Evolutionary conservation across 495 filamentous ascomycete species (phyloP), one percentile per base, ranked within the genome.

Genomic region (Penicillium pancosmium): DNA sequence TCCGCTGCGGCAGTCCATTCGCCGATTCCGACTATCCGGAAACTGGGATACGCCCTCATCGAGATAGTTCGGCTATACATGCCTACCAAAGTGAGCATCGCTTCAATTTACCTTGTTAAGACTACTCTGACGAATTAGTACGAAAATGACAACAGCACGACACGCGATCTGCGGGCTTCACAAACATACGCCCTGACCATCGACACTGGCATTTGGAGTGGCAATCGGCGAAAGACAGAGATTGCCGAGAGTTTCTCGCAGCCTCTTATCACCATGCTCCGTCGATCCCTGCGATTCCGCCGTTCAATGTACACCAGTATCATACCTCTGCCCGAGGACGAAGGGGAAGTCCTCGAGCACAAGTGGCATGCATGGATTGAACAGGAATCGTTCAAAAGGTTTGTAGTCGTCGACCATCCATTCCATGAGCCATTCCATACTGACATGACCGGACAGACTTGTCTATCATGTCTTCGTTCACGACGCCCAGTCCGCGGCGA

Each of bases 221-320:
- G 86, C 2, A 86, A 85, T 56, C 79, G 83, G 47, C 69, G 87
- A n/a, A 85, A 85, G 61, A 88, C 87, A 62, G 87, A 90, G 65
- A 84, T 90, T 38, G 82, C 86, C 3, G 86, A 88, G 57, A 86
- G 84, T 59, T 83, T 82, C 61, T 68, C 76, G 27, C 76, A 81
- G 38, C 75, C 79, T 15, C 59, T 84, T 1, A 60, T 82, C 2
- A 84, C 82, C 5, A 81, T 84, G 79, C 76, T 84, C 60, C 55
- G 73, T 53, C 66, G 70, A 48, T 65, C 63, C 41, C 52, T 68
- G 1, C 59, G 66, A 43, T 65, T 69, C 59, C 63, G 67, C 43
- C 60, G 69, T 23, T 81, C 79, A 7, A 68, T 75, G 2, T 86
- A 84, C 58, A 64, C 77, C 9, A 68, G 59, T 4, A 78, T 83